A percentile compares a stretch with the other conserved stretches of the same genome.
Conservation (phyloP, 352 stramenopile genomes). For the Phytophthora ramorum region DNA sequence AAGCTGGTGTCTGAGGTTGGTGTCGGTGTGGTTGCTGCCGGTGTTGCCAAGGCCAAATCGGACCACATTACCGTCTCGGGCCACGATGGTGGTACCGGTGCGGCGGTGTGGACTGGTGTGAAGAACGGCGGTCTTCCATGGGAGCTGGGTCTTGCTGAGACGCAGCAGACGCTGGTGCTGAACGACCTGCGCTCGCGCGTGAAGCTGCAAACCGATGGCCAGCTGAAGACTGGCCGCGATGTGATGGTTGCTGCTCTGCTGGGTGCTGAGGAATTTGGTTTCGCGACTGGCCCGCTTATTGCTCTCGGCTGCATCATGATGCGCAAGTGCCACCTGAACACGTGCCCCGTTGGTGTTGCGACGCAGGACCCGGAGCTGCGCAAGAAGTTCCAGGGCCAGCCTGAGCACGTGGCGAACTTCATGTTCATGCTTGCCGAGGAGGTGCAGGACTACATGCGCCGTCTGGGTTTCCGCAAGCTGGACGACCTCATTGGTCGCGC, state of each 20-base stretch:
- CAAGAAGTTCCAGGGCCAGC: slow-evolving; percentile 96
- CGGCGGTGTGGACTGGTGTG: slow-evolving; percentile 95
- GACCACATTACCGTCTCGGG: slow-evolving; percentile 97
- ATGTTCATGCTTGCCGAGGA: slow-evolving; percentile 97
- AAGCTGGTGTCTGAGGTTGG: slow-evolving; percentile 97
- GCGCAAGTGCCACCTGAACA: slow-evolving; percentile 98
- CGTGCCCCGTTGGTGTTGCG: slow-evolving; percentile 97
- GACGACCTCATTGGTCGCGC: slow-evolving; percentile 95
- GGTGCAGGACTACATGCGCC: slow-evolving; percentile 81
- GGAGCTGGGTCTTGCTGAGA: slow-evolving; percentile 96
- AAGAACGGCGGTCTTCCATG: slow-evolving; percentile 95
- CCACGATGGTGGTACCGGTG: slow-evolving; percentile 96
- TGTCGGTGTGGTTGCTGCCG: slow-evolving; percentile 95
- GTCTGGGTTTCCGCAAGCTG: slow-evolving; percentile 91
- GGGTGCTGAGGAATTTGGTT: slow-evolving; percentile 97
- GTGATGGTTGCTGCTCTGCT: slow-evolving; percentile 95
- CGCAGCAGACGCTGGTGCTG: slow-evolving; percentile 96
- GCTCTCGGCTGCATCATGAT: slow-evolving; percentile 98
- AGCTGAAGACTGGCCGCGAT: slow-evolving; percentile 95
- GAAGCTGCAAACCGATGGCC: slow-evolving; percentile 95
- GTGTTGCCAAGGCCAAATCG: slow-evolving; percentile 91
- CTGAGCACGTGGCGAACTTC: slow-evolving; percentile 98
- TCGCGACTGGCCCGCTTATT: slow-evolving; percentile 95
- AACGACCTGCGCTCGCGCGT: slow-evolving; percentile 95
- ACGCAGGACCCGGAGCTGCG: slow-evolving; percentile 96